Conservation (phyloP, 257 asterid genomes). For the Linaria vulgaris region DNA sequence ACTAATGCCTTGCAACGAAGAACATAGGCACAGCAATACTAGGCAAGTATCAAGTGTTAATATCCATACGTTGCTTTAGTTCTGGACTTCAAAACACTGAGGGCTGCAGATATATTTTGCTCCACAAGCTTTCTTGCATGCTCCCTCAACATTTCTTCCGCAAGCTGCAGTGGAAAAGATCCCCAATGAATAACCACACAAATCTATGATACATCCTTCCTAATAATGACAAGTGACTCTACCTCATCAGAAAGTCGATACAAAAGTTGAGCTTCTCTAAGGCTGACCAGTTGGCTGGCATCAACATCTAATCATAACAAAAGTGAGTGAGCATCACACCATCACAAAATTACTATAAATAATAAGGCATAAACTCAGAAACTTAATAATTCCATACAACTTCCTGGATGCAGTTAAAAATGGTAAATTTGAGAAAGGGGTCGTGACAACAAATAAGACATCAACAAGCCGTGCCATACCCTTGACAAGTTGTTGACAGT, state of each 20-base stretch:
- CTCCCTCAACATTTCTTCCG: slow-evolving; percentile 89
- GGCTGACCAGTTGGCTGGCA: slow-evolving; percentile 65
- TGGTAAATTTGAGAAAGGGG: too few species aligned
- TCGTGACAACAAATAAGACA: too few species aligned
- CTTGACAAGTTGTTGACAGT: not conserved
- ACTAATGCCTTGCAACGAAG: slow-evolving; percentile 4
- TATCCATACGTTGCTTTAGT: slow-evolving; percentile 57
- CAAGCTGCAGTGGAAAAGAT: slow-evolving; percentile 54
- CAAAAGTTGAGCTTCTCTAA: slow-evolving; percentile 82
- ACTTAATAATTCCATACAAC: not conserved
- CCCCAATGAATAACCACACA: not conserved
- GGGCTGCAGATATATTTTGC: slow-evolving; percentile 68
- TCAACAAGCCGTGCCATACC: not conserved
- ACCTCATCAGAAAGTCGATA: slow-evolving; percentile 89
- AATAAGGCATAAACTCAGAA: slow-evolving; percentile 8
- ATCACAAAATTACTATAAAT: slow-evolving; percentile 15
- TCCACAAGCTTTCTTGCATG: slow-evolving; percentile 86
- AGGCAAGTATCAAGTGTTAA: slow-evolving; percentile 18
- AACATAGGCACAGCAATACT: slow-evolving; percentile 13
- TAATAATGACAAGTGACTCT: not conserved
- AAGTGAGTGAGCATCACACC: slow-evolving; percentile 26
- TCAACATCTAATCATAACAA: slow-evolving; percentile 56
- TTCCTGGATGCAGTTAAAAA: too few species aligned
- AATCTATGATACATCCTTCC: slow-evolving; percentile 4
- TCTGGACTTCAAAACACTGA: slow-evolving; percentile 71